Evolutionary conservation across 2,329 filamentous ascomycete genomes (phyloP).

Genomic region (Chaetomiaceae sp.): DNA sequence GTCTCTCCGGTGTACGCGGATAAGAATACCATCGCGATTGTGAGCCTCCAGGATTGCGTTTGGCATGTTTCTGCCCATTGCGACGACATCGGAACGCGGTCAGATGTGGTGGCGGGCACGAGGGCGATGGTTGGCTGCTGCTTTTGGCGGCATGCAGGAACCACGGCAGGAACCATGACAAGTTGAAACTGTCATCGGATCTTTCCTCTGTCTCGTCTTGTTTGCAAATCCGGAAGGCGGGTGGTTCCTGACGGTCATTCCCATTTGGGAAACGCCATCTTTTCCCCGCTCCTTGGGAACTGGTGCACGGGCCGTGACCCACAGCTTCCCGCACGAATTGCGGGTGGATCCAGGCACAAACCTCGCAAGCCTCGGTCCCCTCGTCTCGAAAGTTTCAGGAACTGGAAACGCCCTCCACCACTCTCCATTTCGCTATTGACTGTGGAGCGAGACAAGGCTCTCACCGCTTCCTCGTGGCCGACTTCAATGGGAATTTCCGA

Average conservation of each 20-base stretch:
- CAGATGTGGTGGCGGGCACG: slow-evolving; percentile 6
- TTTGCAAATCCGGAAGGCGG: neutral
- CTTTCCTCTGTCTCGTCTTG: slow-evolving; percentile 3
- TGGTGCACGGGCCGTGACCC: too few species aligned
- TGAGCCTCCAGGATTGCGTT: neutral
- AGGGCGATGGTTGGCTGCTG: slow-evolving; percentile 10
- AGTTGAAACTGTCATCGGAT: slow-evolving; percentile 1
- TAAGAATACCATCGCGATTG: neutral
- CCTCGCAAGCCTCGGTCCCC: slow-evolving; percentile 5
- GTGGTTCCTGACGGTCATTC: neutral
- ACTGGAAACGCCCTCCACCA: slow-evolving; percentile 12
- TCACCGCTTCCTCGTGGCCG: slow-evolving; percentile 1
- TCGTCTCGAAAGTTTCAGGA: slow-evolving; percentile 20
- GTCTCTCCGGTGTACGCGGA: slow-evolving; percentile 1
- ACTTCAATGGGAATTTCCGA: too few species aligned
- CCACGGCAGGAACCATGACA: neutral
- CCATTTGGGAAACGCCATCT: slow-evolving; percentile 11
- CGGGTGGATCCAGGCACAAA: slow-evolving; percentile 9
- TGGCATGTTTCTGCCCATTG: neutral
- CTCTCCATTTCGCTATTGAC: neutral
- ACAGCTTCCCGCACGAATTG: slow-evolving; percentile 5
- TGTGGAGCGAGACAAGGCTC: neutral
- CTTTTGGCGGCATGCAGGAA: slow-evolving; percentile 16
- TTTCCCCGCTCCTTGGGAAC: neutral
- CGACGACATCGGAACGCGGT: neutral